Evolutionary conservation across 371 early-diverging fungal genomes (phyloP).

Genomic region (Mortierella sp.): DNA sequence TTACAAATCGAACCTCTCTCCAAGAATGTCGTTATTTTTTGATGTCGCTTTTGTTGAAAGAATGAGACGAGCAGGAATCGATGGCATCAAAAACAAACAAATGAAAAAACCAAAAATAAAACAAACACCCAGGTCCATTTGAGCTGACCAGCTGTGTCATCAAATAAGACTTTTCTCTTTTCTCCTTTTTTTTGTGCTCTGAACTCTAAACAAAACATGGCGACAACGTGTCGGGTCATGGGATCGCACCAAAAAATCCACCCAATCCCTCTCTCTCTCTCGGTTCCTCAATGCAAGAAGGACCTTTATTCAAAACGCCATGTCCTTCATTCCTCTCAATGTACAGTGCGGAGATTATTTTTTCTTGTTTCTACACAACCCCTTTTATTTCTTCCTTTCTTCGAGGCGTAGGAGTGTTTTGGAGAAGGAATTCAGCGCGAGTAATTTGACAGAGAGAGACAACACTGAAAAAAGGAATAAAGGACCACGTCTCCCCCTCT

Average conservation of each 20-base stretch:
- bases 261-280: background rate
- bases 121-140: background rate
- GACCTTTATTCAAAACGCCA: background rate
- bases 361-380: background rate
- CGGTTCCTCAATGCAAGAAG: background rate
- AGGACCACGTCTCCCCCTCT: background rate
- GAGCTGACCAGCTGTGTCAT: conserved; percentile 4
- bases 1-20: no score
- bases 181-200: background rate
- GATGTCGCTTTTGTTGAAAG: background rate
- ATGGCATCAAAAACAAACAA: background rate
- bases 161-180: background rate
- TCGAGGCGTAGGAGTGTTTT: background rate
- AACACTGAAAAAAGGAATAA: conserved; percentile 1
- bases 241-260: conserved; percentile 4
- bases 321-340: background rate
- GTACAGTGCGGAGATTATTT: background rate
- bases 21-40: conserved; percentile 4
- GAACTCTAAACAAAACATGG: conserved; percentile 25
- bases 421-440: background rate
- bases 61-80: background rate
- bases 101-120: background rate
- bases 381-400: background rate
- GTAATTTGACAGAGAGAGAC: background rate
- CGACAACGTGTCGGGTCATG: conserved; percentile 38